Evolutionary conservation across 2,329 filamentous ascomycete genomes (phyloP), one percentile per base, ranked within the genome.

Genomic region (Aspergillus sp.): DNA sequence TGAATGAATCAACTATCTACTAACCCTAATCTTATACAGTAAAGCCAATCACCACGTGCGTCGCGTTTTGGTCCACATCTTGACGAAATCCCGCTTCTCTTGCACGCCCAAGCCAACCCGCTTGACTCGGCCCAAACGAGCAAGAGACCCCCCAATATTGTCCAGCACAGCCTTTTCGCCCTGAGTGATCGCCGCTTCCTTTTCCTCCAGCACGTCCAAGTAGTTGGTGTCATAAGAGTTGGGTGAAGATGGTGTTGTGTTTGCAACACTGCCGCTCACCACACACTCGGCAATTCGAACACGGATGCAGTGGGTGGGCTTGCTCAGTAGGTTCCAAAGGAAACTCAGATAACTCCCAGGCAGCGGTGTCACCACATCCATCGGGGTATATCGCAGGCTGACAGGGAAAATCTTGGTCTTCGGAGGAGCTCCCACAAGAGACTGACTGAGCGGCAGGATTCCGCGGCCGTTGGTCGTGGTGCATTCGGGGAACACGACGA

Each of bases 391-490:
- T 41, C 90, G 83, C 50, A 98, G 74, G 65, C 86, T 95, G 47
- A 98, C 78, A 1, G 93, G 90, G 70, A 94, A 97, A 53, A 98
- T 88, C 60, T 84, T 86, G 7, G 83, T 83, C 42, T 78, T 74
- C 5, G 79, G 64, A 0, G 84, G 81, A 0, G 81, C 80, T 11
- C 82, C 78, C 3, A 93, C 72, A 1, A 98, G 75, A 40, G 83
- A 85, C 0, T 86, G 88, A 48, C 86, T 88, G 43, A 95, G 81
- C 2, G 89, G 87, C 9, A 98, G 70, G 49, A 97, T 90, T 5
- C 86, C 93, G 54, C 88, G 85, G 49, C 91, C 91, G 61, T 98
- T 98, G 36, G 89, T 95, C 1, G 93, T 95, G 5, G 86, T 93
- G 67, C 86, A 91, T 70, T 98, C 93, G 9, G 93, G 91, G 64